Evolutionary conservation across 495 filamentous ascomycete genomes (phyloP).

Genomic region (Penicillium parvum): DNA sequence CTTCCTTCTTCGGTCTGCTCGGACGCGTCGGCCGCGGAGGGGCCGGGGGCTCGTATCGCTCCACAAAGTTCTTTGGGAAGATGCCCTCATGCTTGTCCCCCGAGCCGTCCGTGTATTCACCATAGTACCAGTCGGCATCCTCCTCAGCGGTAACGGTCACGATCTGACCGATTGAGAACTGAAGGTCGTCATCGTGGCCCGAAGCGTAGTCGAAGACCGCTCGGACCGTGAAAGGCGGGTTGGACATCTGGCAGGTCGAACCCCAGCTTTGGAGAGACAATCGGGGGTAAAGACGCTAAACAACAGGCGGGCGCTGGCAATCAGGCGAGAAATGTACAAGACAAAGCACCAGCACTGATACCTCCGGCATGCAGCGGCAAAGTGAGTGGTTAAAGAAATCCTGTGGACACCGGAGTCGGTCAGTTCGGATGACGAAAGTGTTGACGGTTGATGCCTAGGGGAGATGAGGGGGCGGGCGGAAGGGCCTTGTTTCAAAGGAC

Average conservation of each 20-base stretch:
- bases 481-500: slow-evolving; percentile 14
- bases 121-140: slow-evolving; percentile 91
- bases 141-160: slow-evolving; percentile 91
- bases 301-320: slow-evolving; percentile 15
- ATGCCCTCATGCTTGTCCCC: slow-evolving; percentile 80
- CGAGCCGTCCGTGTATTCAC: slow-evolving; percentile 74
- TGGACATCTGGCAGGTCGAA: slow-evolving; percentile 58
- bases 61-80: slow-evolving; percentile 96
- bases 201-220: slow-evolving; percentile 91
- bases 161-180: slow-evolving; percentile 78
- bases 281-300: slow-evolving; percentile 21
- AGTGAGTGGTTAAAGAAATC: slow-evolving; percentile 1
- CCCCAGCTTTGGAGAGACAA: slow-evolving; percentile 21
- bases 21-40: slow-evolving; percentile 77
- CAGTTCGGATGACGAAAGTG: slow-evolving; percentile 20
- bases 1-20: slow-evolving; percentile 69
- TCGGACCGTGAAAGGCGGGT: slow-evolving; percentile 85
- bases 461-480: slow-evolving; percentile 19
- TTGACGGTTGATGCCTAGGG: slow-evolving; percentile 24
- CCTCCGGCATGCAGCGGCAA: slow-evolving; percentile 17
- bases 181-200: slow-evolving; percentile 88
- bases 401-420: slow-evolving; percentile 9
- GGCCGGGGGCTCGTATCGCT: slow-evolving; percentile 85
- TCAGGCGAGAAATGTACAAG: slow-evolving; percentile 19
- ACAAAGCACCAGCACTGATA: slow-evolving; percentile 13